phyloP scores from a whole-genome alignment of 1,139 yeast genomes.

The Blastobotrys capitulatus region DNA sequence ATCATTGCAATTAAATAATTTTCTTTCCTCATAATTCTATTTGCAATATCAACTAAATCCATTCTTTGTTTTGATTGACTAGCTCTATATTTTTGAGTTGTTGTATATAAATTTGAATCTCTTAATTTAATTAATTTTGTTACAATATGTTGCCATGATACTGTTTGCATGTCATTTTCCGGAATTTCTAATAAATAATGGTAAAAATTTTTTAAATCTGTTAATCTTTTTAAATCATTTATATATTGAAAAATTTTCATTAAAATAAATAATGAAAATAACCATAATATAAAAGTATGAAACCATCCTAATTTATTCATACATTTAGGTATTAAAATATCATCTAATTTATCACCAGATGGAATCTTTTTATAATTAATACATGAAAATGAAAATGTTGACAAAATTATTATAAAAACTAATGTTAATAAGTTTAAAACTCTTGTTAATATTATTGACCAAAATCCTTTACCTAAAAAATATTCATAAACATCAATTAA shows the following conservation, averaged over 20 bases:
- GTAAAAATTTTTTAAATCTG: constrained; percentile 63
- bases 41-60: constrained; percentile 92
- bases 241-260: constrained; percentile 55
- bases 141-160: constrained; percentile 90
- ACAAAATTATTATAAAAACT: constrained; percentile 68
- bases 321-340: constrained; percentile 59
- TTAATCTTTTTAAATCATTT: constrained; percentile 43
- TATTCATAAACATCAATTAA: constrained; percentile 77
- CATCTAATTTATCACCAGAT: constrained; percentile 36
- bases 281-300: constrained; percentile 54
- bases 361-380: constrained; percentile 56
- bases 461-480: constrained; percentile 78
- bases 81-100: constrained; percentile 46
- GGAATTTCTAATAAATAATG: constrained; percentile 59
- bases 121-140: constrained; percentile 66
- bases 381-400: constrained; percentile 80
- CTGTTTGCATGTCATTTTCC: constrained; percentile 83
- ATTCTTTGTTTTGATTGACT: constrained; percentile 58
- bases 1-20: constrained; percentile 87
- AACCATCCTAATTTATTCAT: constrained; percentile 44
- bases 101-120: constrained; percentile 72
- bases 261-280: constrained; percentile 53
- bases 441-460: constrained; percentile 64
- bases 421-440: constrained; percentile 63
- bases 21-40: constrained; percentile 91